Evolutionary conservation across 305 asterid species (phyloP).

Genomic region (Plantago coronopus): DNA sequence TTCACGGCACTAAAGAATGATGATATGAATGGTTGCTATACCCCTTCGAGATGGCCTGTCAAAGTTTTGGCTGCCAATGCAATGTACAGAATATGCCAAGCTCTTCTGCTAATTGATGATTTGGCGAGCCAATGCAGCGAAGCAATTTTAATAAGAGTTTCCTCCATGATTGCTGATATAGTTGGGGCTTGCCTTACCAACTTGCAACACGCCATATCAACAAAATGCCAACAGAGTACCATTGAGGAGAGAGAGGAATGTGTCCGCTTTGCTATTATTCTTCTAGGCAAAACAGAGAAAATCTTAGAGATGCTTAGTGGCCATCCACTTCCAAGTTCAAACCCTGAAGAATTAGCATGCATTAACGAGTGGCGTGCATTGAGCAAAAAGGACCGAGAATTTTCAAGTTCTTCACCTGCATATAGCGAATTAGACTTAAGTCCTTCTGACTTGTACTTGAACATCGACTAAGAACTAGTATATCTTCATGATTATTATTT

Average conservation of each 20-base stretch:
- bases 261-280: conserved; percentile 47
- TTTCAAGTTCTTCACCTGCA: conserved; percentile 27
- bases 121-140: conserved; percentile 31
- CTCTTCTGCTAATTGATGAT: conserved; percentile 41
- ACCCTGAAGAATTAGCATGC: conserved; percentile 38
- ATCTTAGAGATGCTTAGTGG: conserved; percentile 53
- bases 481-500: background rate
- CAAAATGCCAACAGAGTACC: conserved; percentile 47
- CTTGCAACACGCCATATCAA: conserved; percentile 48
- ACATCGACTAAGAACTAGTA: conserved; percentile 33
- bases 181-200: conserved; percentile 71
- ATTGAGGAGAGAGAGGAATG: conserved; percentile 53
- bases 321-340: conserved; percentile 39
- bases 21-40: conserved; percentile 33
- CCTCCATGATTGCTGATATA: conserved; percentile 47
- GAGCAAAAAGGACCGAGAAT: conserved; percentile 27
- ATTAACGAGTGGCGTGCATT: conserved; percentile 59
- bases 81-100: conserved; percentile 71
- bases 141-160: conserved; percentile 37
- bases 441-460: conserved; percentile 39
- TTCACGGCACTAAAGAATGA: conserved; percentile 39
- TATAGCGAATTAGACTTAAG: conserved; percentile 23
- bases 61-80: conserved; percentile 63
- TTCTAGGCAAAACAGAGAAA: conserved; percentile 59
- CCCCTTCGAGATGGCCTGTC: conserved; percentile 60